Evolutionary conservation across 805 yeast genomes (phyloP), one percentile per base, ranked within the genome.

Genomic region (Pichia insulana): DNA sequence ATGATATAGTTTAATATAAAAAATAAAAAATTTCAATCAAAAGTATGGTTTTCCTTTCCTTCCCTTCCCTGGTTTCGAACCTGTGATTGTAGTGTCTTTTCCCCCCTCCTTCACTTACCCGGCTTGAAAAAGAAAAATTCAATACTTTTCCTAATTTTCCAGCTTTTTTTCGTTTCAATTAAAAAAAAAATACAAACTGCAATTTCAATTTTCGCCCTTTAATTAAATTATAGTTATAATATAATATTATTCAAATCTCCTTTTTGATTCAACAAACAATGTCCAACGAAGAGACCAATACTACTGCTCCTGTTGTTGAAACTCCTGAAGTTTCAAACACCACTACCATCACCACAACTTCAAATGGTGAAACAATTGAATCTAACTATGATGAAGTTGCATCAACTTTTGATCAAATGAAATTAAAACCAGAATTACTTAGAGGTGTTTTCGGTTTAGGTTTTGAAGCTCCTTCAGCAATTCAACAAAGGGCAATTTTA

Each of bases 401-500:
- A 53, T 69, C 72, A 71, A 65, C 79, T 39, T 83, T 84, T 65
- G 92, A 83, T 54, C 88, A 79, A 58, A 72, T 83, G 64, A 78
- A 80, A 74, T 71, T 83, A 59, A 82, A 82, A 70, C 80, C 78
- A 50, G 74, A 69, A 57, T 76, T 82, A 56, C 74, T 81, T 51
- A 78, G 87, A 73, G 85, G 79, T 55, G 79, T 87, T 54, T 87
- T 74, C 64, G 85, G 83, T 55, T 84, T 83, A 71, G 97, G 97
- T 65, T 92, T 87, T 65, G 97, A 90, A 70, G 77, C 78, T 42
- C 98, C 98, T 52, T 88, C 97, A 42, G 92, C 97, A 44, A 92
- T 92, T 70, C 98, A 92, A 71, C 89, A 88, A 61, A 80, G 98
- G 66, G 98, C 97, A 50, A 92, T 92, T 55, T 71, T 83, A 68